Percentiles rank a stretch among this genome's conserved stretches.
phyloP scores from a whole-genome alignment of 768 basidiomycete genomes.

The Mycena capillaripes region DNA sequence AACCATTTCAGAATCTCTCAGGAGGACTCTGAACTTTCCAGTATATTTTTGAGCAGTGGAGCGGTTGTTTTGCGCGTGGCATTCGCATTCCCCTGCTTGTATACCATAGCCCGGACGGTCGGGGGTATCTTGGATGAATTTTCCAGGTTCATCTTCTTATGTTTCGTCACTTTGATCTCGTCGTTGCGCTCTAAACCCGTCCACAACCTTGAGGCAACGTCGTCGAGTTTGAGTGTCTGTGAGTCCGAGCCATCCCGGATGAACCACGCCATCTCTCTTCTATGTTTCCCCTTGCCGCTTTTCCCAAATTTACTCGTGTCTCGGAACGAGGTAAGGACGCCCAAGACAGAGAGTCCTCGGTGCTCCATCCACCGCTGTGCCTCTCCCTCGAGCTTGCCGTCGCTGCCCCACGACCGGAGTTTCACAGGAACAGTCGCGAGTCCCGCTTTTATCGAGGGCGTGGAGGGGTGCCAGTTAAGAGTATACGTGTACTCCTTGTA shows the following conservation, averaged over 20 bases:
- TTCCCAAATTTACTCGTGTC: constrained; percentile 54
- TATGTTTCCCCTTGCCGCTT: constrained; percentile 65
- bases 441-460: constrained; percentile 71
- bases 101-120: constrained; percentile 62
- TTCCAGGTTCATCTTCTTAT: constrained; percentile 58
- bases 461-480: constrained; percentile 56
- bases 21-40: constrained; percentile 54
- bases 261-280: constrained; percentile 78
- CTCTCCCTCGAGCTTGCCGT: constrained; percentile 57
- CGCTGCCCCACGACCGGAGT: constrained; percentile 68
- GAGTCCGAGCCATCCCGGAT: constrained; percentile 56
- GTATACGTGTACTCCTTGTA: constrained; percentile 88
- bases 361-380: constrained; percentile 74
- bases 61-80: constrained; percentile 78
- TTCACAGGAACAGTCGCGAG: constrained; percentile 86
- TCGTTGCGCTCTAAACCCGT: constrained; percentile 69
- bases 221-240: constrained; percentile 48
- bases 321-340: constrained; percentile 84
- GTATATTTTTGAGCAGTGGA: constrained; percentile 71
- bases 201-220: constrained; percentile 65
- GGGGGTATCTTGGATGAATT: constrained; percentile 41
- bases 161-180: constrained; percentile 66
- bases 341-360: constrained; percentile 75
- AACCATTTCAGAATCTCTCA: neutral
- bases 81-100: constrained; percentile 74